Conservation (phyloP, 2,329 filamentous ascomycete genomes). For the Fusarium sambucinum region DNA sequence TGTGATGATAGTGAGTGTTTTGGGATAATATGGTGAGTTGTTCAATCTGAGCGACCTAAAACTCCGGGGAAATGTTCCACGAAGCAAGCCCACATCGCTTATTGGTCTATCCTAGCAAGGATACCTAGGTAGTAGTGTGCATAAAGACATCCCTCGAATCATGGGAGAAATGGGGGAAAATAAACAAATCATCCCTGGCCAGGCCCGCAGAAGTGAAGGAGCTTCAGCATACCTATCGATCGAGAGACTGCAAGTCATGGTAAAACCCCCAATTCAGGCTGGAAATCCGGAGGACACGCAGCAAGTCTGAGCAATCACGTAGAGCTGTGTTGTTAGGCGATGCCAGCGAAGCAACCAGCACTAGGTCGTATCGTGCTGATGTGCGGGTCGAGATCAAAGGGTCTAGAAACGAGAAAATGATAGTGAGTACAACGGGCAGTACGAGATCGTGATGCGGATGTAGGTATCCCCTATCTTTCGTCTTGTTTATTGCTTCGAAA, state of each 20-base stretch:
- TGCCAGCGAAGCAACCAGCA: conserved; percentile 42
- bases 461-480: conserved; percentile 22
- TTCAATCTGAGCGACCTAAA: conserved; percentile 23
- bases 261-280: conserved; percentile 5
- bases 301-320: background rate
- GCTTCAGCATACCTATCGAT: conserved; percentile 13
- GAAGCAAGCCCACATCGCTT: conserved; percentile 15
- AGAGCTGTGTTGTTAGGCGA: background rate
- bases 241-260: background rate
- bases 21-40: conserved; percentile 22
- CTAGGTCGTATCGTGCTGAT: conserved; percentile 19
- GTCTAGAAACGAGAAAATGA: conserved; percentile 11
- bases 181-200: conserved; percentile 1
- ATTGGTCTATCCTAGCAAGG: conserved; percentile 19
- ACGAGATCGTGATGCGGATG: background rate
- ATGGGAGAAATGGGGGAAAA: conserved; percentile 21
- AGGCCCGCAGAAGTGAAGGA: background rate
- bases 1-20: background rate
- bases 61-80: conserved; percentile 37
- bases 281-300: background rate
- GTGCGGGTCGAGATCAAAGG: conserved; percentile 24
- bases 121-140: too few relatives aligned
- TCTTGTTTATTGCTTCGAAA: conserved; percentile 25
- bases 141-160: conserved; percentile 5
- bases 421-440: background rate